Percentiles rank a stretch among this genome's conserved stretches.
phyloP scores from a whole-genome alignment of 1,284 basidiomycete genomes.

The Pseudomicrostroma phylloplanum region DNA sequence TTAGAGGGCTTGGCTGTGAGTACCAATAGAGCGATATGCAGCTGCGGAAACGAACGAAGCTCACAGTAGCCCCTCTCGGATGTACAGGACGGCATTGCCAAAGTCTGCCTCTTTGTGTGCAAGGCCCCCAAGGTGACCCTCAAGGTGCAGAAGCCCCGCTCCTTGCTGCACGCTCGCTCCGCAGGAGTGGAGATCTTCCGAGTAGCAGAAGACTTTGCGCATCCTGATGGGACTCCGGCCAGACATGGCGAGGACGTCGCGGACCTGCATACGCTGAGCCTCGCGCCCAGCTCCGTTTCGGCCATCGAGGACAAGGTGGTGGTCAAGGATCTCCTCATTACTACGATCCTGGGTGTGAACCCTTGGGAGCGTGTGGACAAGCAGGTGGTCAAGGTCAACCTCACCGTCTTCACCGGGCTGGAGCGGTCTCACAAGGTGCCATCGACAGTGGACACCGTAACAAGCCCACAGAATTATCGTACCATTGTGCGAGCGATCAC shows the following conservation, averaged over 20 bases:
- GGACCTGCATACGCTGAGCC: constrained; percentile 18
- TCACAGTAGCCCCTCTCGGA: constrained; percentile 5
- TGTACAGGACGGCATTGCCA: constrained; percentile 53
- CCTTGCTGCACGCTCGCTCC: constrained; percentile 58
- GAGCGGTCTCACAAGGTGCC: constrained; percentile 10
- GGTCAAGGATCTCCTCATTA: constrained; percentile 58
- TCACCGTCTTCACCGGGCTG: constrained; percentile 53
- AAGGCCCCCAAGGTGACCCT: constrained; percentile 54
- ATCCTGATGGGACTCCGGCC: constrained; percentile 13
- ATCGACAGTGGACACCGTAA: constrained; percentile 27
- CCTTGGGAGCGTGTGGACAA: constrained; percentile 64
- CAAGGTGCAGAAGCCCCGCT: constrained; percentile 56
- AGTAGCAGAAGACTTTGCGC: constrained; percentile 26
- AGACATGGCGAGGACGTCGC: constrained; percentile 9
- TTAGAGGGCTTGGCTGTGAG: constrained; percentile 5
- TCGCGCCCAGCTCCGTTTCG: constrained; percentile 22
- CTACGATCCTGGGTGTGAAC: constrained; percentile 67
- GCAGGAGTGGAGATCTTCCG: constrained; percentile 54
- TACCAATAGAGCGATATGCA: no score
- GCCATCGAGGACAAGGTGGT: constrained; percentile 46
- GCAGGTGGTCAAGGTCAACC: constrained; percentile 64
- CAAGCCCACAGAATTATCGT: constrained; percentile 26
- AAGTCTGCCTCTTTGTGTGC: constrained; percentile 53
- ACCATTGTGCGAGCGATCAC: constrained; percentile 39
- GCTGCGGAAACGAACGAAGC: no score